Percentiles rank a stretch among this genome's conserved stretches.
phyloP scores from a whole-genome alignment of 2,329 filamentous ascomycete genomes.

The Tolypocladium nubicola region DNA sequence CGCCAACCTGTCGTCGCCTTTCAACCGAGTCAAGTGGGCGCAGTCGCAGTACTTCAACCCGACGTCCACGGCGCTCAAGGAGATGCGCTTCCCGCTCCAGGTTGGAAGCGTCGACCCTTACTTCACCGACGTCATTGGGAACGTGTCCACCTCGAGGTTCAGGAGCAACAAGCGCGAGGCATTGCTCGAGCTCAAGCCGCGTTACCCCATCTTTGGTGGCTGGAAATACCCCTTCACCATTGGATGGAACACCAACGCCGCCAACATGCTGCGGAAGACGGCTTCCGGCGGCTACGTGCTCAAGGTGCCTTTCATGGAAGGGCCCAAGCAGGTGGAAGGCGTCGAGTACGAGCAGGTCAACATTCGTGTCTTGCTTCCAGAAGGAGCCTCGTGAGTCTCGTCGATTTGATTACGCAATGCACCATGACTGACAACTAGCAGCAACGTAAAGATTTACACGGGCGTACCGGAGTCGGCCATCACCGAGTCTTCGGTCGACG shows the following conservation, averaged over 20 bases:
- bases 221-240: slow-evolving; percentile 98
- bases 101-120: slow-evolving; percentile 79
- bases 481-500: slow-evolving; percentile 43
- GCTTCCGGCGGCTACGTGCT: slow-evolving; percentile 66
- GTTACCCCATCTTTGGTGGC: slow-evolving; percentile 92
- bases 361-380: slow-evolving; percentile 76
- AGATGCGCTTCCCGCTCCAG: slow-evolving; percentile 69
- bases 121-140: slow-evolving; percentile 93
- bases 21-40: slow-evolving; percentile 69
- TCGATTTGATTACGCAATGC: neutral
- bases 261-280: slow-evolving; percentile 60
- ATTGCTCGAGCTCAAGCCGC: slow-evolving; percentile 80
- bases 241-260: slow-evolving; percentile 86
- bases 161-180: slow-evolving; percentile 66
- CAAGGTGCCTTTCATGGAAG: slow-evolving; percentile 87
- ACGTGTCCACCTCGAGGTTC: slow-evolving; percentile 90
- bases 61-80: slow-evolving; percentile 67
- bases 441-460: slow-evolving; percentile 70
- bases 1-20: slow-evolving; percentile 63
- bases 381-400: slow-evolving; percentile 68
- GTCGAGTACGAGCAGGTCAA: slow-evolving; percentile 75
- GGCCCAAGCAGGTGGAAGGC: slow-evolving; percentile 76
- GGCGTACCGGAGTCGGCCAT: slow-evolving; percentile 56
- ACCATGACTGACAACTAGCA: slow-evolving; percentile 29
- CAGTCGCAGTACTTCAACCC: slow-evolving; percentile 65